Percentiles rank a stretch among this genome's conserved stretches.
These are phyloP conservation scores for Penicillium psychrofluorescens DNA, from an alignment of 495 filamentous ascomycete species.

Conservation along the genomic window DNA sequence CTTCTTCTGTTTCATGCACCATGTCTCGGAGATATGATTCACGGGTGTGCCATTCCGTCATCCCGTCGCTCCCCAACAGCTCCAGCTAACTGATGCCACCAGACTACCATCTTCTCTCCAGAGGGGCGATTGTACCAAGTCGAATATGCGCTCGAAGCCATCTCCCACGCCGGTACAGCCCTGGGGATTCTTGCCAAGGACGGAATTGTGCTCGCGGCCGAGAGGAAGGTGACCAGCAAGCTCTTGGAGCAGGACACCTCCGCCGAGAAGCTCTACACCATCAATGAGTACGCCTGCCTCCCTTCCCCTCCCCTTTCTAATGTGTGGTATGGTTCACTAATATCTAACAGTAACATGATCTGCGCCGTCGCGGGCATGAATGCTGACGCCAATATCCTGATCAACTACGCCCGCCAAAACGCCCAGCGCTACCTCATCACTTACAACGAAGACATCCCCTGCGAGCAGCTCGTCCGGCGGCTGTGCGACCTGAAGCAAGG, in stretches of 20 bases:
- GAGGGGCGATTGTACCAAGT: slow-evolving; percentile 98
- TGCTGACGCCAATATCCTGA: slow-evolving; percentile 98
- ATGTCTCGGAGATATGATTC: slow-evolving; percentile 99
- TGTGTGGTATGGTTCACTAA: slow-evolving; percentile 10
- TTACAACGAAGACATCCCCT: slow-evolving; percentile 99
- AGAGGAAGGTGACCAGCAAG: slow-evolving; percentile 99
- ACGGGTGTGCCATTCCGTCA: slow-evolving; percentile 52
- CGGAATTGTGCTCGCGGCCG: slow-evolving; percentile 97
- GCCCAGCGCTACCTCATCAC: slow-evolving; percentile 96
- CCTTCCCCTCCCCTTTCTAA: background rate
- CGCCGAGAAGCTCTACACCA: slow-evolving; percentile 97
- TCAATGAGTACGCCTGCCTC: slow-evolving; percentile 74
- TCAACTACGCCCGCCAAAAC: slow-evolving; percentile 96
- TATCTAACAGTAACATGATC: slow-evolving; percentile 84
- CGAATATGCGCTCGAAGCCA: slow-evolving; percentile 97
- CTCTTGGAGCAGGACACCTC: slow-evolving; percentile 98
- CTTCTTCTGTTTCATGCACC: slow-evolving; percentile 18
- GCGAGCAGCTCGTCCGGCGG: slow-evolving; percentile 93
- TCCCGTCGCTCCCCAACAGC: slow-evolving; percentile 24
- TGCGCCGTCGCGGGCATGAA: slow-evolving; percentile 99
- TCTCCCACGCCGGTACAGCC: slow-evolving; percentile 95
- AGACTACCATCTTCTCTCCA: slow-evolving; percentile 99
- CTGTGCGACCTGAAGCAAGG: slow-evolving; percentile 99
- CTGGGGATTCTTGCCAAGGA: slow-evolving; percentile 94
- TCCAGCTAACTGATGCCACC: slow-evolving; percentile 39